Conservation (phyloP, 129 eudicot genomes). For the Centella asiatica region DNA sequence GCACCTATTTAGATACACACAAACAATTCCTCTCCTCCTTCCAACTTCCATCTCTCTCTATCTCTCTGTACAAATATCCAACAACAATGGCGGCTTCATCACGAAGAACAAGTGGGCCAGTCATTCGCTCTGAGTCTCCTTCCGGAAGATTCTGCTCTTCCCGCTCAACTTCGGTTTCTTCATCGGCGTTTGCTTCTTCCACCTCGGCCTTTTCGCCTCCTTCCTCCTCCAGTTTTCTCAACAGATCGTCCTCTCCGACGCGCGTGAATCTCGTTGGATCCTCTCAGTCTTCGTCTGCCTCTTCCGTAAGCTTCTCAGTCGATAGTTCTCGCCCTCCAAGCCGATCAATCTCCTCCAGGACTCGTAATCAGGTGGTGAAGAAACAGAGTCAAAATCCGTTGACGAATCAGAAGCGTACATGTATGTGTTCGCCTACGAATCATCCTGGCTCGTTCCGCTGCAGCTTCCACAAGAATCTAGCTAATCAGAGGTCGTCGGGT, state of each 20-base stretch:
- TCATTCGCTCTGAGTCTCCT: slow-evolving; percentile 47
- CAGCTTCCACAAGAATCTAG: slow-evolving; percentile 47
- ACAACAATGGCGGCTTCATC: slow-evolving; percentile 44
- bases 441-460: slow-evolving; percentile 96
- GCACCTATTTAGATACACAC: slow-evolving; percentile 13
- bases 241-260: slow-evolving; percentile 37
- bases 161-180: slow-evolving; percentile 7
- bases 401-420: slow-evolving; percentile 44
- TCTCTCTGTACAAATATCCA: neutral
- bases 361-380: slow-evolving; percentile 28
- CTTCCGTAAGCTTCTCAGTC: slow-evolving; percentile 38
- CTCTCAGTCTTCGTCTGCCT: slow-evolving; percentile 22
- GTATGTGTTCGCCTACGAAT: slow-evolving; percentile 91
- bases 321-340: slow-evolving; percentile 46
- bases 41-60: slow-evolving; percentile 3
- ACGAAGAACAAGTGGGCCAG: slow-evolving; percentile 51
- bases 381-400: slow-evolving; percentile 19
- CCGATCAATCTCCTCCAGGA: slow-evolving; percentile 41
- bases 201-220: slow-evolving; percentile 33
- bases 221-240: slow-evolving; percentile 17
- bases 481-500: slow-evolving; percentile 26
- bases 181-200: slow-evolving; percentile 29
- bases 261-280: slow-evolving; percentile 25
- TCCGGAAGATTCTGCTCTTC: slow-evolving; percentile 36
- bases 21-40: neutral